phyloP scores from a whole-genome alignment of 345 rosid genomes.

The Corymbia maculata region DNA sequence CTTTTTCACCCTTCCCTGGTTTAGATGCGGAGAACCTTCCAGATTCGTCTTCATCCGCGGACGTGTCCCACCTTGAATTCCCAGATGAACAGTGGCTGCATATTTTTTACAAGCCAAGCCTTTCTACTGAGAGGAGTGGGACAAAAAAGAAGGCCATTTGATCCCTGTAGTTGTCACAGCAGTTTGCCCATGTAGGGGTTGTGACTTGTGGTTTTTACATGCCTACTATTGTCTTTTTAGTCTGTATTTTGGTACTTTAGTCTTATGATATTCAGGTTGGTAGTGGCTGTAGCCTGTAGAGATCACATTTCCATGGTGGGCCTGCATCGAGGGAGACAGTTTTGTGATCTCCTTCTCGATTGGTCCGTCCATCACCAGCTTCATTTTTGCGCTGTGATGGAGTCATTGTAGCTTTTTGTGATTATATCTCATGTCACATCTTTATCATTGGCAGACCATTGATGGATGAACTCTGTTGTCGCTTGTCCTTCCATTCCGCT shows the following conservation, averaged over 20 bases:
- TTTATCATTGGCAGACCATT: neutral
- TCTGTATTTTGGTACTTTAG: neutral
- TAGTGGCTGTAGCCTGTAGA: neutral
- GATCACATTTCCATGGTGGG: neutral
- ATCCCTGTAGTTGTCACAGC: neutral
- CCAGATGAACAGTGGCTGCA: conserved; percentile 18
- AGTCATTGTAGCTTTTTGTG: neutral
- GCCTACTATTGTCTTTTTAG: neutral
- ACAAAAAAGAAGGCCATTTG: neutral
- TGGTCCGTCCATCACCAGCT: conserved; percentile 27
- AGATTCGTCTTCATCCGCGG: neutral
- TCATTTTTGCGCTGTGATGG: conserved; percentile 37
- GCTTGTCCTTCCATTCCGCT: neutral
- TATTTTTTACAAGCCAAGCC: conserved; percentile 30
- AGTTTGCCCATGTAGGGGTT: neutral
- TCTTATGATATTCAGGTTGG: neutral
- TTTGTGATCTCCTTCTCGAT: conserved; percentile 49
- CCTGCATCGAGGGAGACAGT: conserved; percentile 33
- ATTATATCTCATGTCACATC: neutral
- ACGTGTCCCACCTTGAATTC: neutral
- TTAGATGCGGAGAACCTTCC: neutral
- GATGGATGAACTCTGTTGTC: neutral
- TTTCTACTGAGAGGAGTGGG: neutral
- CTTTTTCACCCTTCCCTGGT: neutral
- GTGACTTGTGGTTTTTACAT: neutral